These are phyloP conservation scores for Diplodia mutila DNA, from an alignment of 2,329 filamentous ascomycete genomes.

Conservation along the genomic window DNA sequence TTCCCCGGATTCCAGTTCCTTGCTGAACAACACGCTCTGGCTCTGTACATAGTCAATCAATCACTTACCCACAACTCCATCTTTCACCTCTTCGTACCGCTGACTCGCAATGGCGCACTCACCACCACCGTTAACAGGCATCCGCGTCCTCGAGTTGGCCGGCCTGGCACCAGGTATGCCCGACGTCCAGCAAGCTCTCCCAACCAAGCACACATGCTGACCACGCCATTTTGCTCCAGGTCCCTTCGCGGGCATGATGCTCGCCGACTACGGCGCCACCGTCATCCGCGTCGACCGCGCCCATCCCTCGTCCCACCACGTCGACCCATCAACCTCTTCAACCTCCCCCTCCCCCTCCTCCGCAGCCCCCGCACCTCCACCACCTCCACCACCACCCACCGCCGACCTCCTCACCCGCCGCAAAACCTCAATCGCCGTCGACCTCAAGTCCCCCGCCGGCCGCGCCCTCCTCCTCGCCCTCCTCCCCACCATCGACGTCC, in stretches of 20 bases:
- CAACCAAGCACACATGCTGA: not conserved
- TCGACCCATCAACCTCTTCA: conserved; percentile 37
- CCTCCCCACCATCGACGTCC: conserved; percentile 67
- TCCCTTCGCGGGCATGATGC: conserved; percentile 80
- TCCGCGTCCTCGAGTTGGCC: conserved; percentile 69
- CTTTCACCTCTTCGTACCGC: not conserved
- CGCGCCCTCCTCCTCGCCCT: conserved; percentile 69
- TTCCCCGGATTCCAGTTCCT: conserved; percentile 9
- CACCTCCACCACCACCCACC: conserved; percentile 50
- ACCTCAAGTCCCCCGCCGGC: conserved; percentile 72
- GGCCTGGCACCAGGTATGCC: conserved; percentile 60
- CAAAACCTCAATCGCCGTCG: conserved; percentile 78
- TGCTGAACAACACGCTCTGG: not conserved
- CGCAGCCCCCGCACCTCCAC: conserved; percentile 52
- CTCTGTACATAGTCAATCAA: not conserved
- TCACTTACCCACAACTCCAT: not conserved
- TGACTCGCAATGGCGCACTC: conserved; percentile 13
- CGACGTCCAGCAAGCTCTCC: not conserved
- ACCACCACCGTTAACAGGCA: conserved; percentile 58
- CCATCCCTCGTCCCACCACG: conserved; percentile 41
- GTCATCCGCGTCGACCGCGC: conserved; percentile 83
- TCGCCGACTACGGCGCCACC: conserved; percentile 85
- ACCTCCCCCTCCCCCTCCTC: conserved; percentile 38
- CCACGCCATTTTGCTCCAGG: conserved; percentile 55
- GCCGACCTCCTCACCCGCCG: conserved; percentile 76